Evolutionary conservation across 495 filamentous ascomycete species (phyloP), one percentile per base, ranked within the genome.

Genomic region (Friedmanniomyces simplex): DNA sequence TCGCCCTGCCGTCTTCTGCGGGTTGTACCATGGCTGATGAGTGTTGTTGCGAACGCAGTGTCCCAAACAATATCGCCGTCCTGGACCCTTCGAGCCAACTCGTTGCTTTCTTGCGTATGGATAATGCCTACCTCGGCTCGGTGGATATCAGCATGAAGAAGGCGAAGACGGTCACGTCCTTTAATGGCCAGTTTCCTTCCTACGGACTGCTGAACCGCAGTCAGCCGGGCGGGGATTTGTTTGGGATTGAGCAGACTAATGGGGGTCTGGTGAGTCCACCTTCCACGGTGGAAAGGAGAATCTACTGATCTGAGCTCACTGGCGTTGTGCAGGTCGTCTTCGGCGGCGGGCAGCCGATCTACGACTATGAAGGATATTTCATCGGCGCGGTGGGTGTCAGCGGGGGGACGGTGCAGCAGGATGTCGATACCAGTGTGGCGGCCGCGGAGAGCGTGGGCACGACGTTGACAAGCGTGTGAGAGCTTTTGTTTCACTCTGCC

Each of bases 101-200:
- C 47, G 55, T 65, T 28, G 63, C 60, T 10, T 63, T 65, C 46
- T 34, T 55, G 8, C 32, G 63, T 10, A 65, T 57, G 55, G 63
- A 65, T 28, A 57, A 57, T 52, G 63, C 63, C 32, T 56, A 36
- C 26, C 52, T 63, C 14, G 60, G 41, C 8, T 60, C 48, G 24
- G 49, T 65, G 14, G 63, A 65, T 49, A 60, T 65, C 34, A 49
- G 49, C 26, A 63, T 65, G 7, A 63, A 63, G 48, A 65, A 65
- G 30, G 63, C 63, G 0, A 55, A 57, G 51, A 65, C 63, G 1
- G 60, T 63, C 8, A 52, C 55, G 5, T 55, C 50, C 28, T 63
- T 63, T 50, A 60, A 60, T 46, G 63, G 63, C 14, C 47, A 42
- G 7, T 56, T 60, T 25, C 41, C 51, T 18, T 55, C 54, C 13